These are phyloP conservation scores for Thermochaetoides thermophila DNA, from an alignment of 495 filamentous ascomycete species.

Conservation along the genomic window DNA sequence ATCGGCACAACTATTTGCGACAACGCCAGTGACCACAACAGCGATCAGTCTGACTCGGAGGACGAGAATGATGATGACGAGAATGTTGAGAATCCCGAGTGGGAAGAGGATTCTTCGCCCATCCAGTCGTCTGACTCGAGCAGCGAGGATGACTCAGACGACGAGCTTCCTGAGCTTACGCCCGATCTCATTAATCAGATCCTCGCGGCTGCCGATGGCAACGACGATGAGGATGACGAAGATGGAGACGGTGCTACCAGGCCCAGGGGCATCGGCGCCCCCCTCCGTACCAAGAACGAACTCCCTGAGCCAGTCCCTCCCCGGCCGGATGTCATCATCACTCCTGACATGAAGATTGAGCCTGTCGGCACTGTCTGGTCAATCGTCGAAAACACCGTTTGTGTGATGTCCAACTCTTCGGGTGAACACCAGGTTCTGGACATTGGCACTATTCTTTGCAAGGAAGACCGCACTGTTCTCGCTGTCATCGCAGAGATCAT, in stretches of 20 bases:
- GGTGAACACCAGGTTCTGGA: slow-evolving; percentile 77
- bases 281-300: slow-evolving; percentile 61
- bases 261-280: slow-evolving; percentile 30
- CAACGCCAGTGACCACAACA: slow-evolving; percentile 6
- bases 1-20: too few species aligned
- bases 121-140: slow-evolving; percentile 30
- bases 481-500: slow-evolving; percentile 70
- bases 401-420: slow-evolving; percentile 65
- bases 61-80: slow-evolving; percentile 12
- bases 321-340: slow-evolving; percentile 60
- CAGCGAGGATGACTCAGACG: slow-evolving; percentile 45
- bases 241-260: slow-evolving; percentile 21
- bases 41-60: not conserved
- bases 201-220: slow-evolving; percentile 64
- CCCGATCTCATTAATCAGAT: too few species aligned
- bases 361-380: slow-evolving; percentile 57
- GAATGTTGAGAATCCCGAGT: slow-evolving; percentile 30
- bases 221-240: slow-evolving; percentile 53
- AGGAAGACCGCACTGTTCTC: slow-evolving; percentile 57
- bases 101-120: slow-evolving; percentile 50
- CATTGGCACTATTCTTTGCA: slow-evolving; percentile 65
- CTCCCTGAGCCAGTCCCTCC: slow-evolving; percentile 48
- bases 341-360: slow-evolving; percentile 57
- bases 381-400: slow-evolving; percentile 56
- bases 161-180: too few species aligned